A percentile compares a stretch with the other conserved stretches of the same genome.
phyloP scores from a whole-genome alignment of 305 asterid species.

The Fraxinus velutina region DNA sequence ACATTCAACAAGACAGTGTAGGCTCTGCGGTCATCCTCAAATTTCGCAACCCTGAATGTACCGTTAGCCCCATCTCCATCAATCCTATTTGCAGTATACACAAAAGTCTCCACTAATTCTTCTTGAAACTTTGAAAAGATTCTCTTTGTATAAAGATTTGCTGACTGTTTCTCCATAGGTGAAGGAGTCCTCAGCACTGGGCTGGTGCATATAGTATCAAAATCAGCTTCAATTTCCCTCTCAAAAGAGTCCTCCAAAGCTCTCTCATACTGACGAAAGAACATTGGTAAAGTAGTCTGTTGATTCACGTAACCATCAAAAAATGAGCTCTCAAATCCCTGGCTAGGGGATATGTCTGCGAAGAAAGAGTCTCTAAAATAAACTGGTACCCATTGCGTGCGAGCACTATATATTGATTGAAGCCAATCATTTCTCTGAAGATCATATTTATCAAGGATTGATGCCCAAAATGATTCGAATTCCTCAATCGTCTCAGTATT shows the following conservation, averaged over 20 bases:
- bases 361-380: slow-evolving; percentile 71
- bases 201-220: slow-evolving; percentile 57
- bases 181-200: slow-evolving; percentile 74
- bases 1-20: slow-evolving; percentile 56
- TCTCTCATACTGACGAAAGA: slow-evolving; percentile 83
- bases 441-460: slow-evolving; percentile 66
- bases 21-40: slow-evolving; percentile 67
- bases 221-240: slow-evolving; percentile 82
- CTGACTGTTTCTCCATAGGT: slow-evolving; percentile 90
- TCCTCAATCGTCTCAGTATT: slow-evolving; percentile 68
- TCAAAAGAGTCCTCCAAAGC: slow-evolving; percentile 74
- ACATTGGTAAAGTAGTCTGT: slow-evolving; percentile 72
- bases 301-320: slow-evolving; percentile 76
- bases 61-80: slow-evolving; percentile 59
- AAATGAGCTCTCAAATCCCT: slow-evolving; percentile 57
- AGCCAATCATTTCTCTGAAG: slow-evolving; percentile 74
- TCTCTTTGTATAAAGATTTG: slow-evolving; percentile 59
- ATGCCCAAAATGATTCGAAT: slow-evolving; percentile 68
- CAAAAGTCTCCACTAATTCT: slow-evolving; percentile 86
- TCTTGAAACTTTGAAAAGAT: slow-evolving; percentile 74
- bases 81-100: slow-evolving; percentile 75
- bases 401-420: slow-evolving; percentile 57
- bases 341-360: slow-evolving; percentile 51
- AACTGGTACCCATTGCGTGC: slow-evolving; percentile 81
- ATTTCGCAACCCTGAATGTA: slow-evolving; percentile 80